Percentiles rank a stretch among this genome's conserved stretches.
phyloP scores from a whole-genome alignment of 2,329 filamentous ascomycete genomes.

The Ophiostoma australiae region DNA sequence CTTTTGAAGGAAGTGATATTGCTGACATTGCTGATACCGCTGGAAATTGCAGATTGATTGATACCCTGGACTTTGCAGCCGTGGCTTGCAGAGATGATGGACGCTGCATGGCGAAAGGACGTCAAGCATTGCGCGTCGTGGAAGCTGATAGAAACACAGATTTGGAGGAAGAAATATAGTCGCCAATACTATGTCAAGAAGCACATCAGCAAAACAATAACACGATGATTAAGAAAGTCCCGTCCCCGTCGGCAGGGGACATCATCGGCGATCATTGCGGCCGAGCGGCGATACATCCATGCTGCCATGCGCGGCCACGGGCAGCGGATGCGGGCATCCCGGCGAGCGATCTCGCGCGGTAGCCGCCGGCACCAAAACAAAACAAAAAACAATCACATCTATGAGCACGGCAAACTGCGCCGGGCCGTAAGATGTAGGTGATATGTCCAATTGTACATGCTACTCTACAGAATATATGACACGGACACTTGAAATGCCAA shows the following conservation, averaged over 20 bases:
- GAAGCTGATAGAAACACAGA: background rate
- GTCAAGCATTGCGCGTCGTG: background rate
- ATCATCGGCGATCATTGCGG: background rate
- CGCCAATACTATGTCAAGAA: background rate
- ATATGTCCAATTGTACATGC: background rate
- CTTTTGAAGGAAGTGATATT: background rate
- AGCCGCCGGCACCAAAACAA: background rate
- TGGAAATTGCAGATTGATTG: background rate
- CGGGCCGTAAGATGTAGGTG: background rate
- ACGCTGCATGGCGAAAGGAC: slow-evolving; percentile 7
- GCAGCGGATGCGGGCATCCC: background rate
- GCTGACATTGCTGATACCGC: background rate
- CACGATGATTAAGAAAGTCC: background rate
- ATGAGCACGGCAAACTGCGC: background rate
- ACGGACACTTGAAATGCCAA: background rate
- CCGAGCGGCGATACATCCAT: background rate
- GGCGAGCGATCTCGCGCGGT: background rate
- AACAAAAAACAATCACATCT: background rate
- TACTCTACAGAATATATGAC: no score
- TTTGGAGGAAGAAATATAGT: background rate
- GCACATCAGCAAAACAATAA: background rate
- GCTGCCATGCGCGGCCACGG: background rate
- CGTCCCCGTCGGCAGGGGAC: slow-evolving; percentile 8
- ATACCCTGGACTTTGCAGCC: background rate
- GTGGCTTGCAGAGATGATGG: background rate